These are phyloP conservation scores for Aspergillus nanangensis DNA, from an alignment of 495 filamentous ascomycete genomes.

Conservation along the genomic window DNA sequence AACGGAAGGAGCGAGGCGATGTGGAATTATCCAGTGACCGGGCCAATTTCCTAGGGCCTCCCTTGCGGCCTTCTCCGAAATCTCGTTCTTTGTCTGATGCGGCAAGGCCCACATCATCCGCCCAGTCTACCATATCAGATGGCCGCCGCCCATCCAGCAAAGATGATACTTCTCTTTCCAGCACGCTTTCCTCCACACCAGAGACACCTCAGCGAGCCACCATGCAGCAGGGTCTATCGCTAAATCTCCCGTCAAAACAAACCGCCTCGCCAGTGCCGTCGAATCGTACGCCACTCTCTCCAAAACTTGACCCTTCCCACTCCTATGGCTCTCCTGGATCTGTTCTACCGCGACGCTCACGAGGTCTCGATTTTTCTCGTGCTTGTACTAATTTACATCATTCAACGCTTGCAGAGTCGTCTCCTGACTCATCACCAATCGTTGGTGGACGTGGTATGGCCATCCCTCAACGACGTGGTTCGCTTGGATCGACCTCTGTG, in stretches of 20 bases:
- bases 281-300: conserved; percentile 71
- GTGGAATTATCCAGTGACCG: conserved; percentile 9
- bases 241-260: conserved; percentile 65
- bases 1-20: conserved; percentile 18
- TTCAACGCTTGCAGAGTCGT: conserved; percentile 84
- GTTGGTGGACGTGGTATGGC: conserved; percentile 73
- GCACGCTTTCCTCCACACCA: conserved; percentile 52
- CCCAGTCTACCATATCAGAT: conserved; percentile 21
- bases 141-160: conserved; percentile 49
- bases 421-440: conserved; percentile 93
- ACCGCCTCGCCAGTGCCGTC: conserved; percentile 50
- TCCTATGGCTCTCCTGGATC: conserved; percentile 82
- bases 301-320: conserved; percentile 76
- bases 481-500: conserved; percentile 36
- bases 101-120: conserved; percentile 24
- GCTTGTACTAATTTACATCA: conserved; percentile 95
- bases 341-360: conserved; percentile 77
- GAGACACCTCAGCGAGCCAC: conserved; percentile 60
- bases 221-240: conserved; percentile 59
- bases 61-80: conserved; percentile 29
- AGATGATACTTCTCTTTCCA: conserved; percentile 69
- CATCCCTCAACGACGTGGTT: conserved; percentile 62
- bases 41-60: conserved; percentile 13
- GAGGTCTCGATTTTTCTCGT: conserved; percentile 87
- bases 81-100: conserved; percentile 44